Evolutionary conservation across 495 filamentous ascomycete species (phyloP).

Genomic region (Niebla homalea): DNA sequence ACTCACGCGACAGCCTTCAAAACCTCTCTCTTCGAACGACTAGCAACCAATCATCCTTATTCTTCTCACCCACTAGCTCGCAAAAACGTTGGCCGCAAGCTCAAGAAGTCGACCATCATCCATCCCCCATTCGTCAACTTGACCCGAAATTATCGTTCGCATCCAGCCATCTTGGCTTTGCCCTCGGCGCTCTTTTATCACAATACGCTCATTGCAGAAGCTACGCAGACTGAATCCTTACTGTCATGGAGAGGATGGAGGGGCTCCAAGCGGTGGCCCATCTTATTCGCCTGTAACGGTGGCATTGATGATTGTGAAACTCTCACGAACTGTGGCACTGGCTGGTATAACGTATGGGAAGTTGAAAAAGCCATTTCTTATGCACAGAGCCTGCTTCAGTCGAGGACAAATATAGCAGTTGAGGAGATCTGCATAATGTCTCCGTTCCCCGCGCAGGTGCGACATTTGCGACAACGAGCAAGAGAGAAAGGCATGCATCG

Average conservation of each 20-base stretch:
- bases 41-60: conserved; percentile 33
- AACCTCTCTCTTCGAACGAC: conserved; percentile 37
- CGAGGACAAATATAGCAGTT: conserved; percentile 21
- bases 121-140: conserved; percentile 41
- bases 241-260: conserved; percentile 34
- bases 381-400: conserved; percentile 25
- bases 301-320: conserved; percentile 35
- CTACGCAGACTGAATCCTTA: conserved; percentile 23
- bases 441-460: conserved; percentile 42
- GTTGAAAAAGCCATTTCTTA: conserved; percentile 31
- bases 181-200: conserved; percentile 40
- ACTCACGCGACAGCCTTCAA: conserved; percentile 26
- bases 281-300: conserved; percentile 35
- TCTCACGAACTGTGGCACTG: conserved; percentile 25
- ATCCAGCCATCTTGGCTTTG: conserved; percentile 41
- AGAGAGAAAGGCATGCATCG: conserved; percentile 22
- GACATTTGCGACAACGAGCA: conserved; percentile 26
- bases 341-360: conserved; percentile 40
- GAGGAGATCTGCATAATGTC: conserved; percentile 40
- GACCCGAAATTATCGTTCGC: conserved; percentile 46
- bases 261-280: conserved; percentile 30
- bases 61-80: conserved; percentile 36
- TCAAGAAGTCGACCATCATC: conserved; percentile 22
- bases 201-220: conserved; percentile 39
- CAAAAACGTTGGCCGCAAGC: conserved; percentile 8